phyloP scores from a whole-genome alignment of 345 rosid species.

The Populus deltoides region DNA sequence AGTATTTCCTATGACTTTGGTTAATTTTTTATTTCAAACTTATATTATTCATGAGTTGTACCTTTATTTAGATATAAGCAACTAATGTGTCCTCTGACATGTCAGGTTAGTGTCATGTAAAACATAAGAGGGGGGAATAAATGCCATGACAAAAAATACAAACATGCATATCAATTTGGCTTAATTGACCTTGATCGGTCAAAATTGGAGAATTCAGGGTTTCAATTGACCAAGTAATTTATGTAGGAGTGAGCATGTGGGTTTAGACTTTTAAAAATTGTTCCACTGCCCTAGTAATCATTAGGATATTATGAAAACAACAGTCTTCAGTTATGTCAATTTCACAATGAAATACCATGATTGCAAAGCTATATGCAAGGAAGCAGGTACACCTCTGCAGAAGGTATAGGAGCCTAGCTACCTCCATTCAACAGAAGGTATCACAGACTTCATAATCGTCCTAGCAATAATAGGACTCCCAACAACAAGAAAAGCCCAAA shows the following conservation, averaged over 20 bases:
- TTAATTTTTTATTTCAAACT: not conserved
- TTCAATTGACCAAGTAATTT: not conserved
- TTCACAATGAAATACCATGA: not conserved
- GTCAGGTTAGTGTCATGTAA: not conserved
- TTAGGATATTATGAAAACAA: too few relatives aligned
- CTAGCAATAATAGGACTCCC: not conserved
- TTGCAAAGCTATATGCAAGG: not conserved
- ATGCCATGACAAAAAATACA: not conserved
- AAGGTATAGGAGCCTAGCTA: not conserved
- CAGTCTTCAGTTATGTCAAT: too few relatives aligned
- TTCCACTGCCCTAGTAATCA: too few relatives aligned
- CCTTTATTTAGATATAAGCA: not conserved
- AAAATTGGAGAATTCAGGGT: not conserved
- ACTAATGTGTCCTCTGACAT: not conserved
- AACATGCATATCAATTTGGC: not conserved
- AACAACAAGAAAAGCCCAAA: not conserved
- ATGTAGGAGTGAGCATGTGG: not conserved
- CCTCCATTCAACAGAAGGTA: not conserved
- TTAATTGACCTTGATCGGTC: not conserved
- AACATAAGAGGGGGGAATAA: not conserved
- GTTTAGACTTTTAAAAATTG: not conserved
- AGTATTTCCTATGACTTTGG: not conserved
- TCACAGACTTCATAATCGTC: not conserved
- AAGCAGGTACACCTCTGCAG: not conserved
- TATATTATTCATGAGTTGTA: not conserved